Evolutionary conservation across 495 filamentous ascomycete species (phyloP).

Genomic region (Neurospora sp.): DNA sequence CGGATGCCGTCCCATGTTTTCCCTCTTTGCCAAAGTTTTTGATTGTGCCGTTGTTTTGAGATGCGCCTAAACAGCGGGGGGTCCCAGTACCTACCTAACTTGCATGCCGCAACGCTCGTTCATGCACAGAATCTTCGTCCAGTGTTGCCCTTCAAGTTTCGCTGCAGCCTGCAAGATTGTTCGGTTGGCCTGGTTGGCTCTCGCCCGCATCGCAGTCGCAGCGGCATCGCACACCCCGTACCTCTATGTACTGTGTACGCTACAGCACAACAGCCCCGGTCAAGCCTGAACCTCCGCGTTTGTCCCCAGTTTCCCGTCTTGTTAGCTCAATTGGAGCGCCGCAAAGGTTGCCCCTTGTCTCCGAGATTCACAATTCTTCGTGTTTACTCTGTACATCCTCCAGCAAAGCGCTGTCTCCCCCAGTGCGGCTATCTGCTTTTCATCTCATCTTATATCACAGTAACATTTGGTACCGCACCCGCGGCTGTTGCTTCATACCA

Average conservation of each 20-base stretch:
- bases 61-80: neutral
- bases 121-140: slow-evolving; percentile 23
- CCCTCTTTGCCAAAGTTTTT: neutral
- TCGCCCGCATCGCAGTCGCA: neutral
- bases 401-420: neutral
- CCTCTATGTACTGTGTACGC: neutral
- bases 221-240: neutral
- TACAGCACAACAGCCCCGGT: neutral
- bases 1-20: neutral
- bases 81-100: neutral
- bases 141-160: slow-evolving; percentile 3
- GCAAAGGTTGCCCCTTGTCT: neutral
- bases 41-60: neutral
- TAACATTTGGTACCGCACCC: neutral
- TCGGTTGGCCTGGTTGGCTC: neutral
- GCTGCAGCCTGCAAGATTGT: neutral
- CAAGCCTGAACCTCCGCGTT: neutral
- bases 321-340: neutral
- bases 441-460: neutral
- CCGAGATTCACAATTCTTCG: neutral
- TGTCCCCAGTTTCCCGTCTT: neutral
- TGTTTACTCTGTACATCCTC: neutral
- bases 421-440: neutral
- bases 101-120: slow-evolving; percentile 14
- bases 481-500: neutral